Base-by-base conservation (phyloP, 2,329 filamentous ascomycete species). In the Fusarium sp. region DNA sequence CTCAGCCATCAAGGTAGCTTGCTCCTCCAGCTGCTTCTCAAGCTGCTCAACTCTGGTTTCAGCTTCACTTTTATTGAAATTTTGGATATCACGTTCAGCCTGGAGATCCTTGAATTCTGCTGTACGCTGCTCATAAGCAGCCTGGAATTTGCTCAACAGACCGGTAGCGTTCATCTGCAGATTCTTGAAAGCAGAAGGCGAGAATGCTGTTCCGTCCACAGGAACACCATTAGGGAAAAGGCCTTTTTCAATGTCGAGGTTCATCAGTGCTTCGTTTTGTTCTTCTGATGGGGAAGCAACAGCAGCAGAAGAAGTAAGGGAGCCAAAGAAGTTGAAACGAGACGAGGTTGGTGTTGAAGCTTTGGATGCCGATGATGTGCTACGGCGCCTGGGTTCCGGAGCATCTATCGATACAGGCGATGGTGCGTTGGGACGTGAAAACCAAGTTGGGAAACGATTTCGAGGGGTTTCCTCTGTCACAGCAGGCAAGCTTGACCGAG, bases 161-260 rank as follows among this genome's bases (percentile, higher is more conserved):
- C 85, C 84, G 6, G 80, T 78, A 4, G 88, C 88, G 57, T 87
- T 88, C 65, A 79, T 77, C 59, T 87, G 85, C n/a, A 89, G 80
- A 72, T 87, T 89, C 73, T 87, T 88, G 77, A 84, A 90, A 11
- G 85, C 84, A 0, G 85, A 81, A 0, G 87, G 87, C 1, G 87
- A 88, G 74, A 88, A 87, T 2, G 83, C 73, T 40, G 87, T 84
- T 37, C 80, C 76, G 14, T 83, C 80, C 0, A 72, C 68, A 2
- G 84, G 79, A 1, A 78, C 71, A 3, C 79, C 78, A 2, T 76
- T 65, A 0, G 87, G 85, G 62, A 85, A 88, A 14, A 90, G 81
- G 0, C 84, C 83, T 2, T 82, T 75, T 32, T 85, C 82, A 39
- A 90, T 81, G 71, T 89, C 82, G 48, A 90, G 78, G 49, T 81